A percentile compares a stretch with the other conserved stretches of the same genome.
Evolutionary conservation across 139 green algal species (phyloP).

Genomic region (Chlorella sp.): DNA sequence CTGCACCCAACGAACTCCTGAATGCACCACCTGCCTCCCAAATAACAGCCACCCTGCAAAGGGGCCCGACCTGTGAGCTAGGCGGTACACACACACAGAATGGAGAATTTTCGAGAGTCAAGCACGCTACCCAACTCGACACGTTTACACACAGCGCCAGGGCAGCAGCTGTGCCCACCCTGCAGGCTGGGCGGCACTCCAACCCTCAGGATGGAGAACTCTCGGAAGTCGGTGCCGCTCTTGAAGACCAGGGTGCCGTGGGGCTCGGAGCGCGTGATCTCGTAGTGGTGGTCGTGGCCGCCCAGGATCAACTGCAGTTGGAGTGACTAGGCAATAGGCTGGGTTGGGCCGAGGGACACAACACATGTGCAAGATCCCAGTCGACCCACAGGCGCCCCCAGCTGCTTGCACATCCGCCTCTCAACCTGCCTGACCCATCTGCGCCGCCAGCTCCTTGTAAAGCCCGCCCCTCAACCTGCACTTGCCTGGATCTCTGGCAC

Average conservation of each 20-base stretch:
- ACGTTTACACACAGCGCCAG: too few species aligned
- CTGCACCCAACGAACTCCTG: too few species aligned
- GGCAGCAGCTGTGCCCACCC: background rate
- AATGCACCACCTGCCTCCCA: too few species aligned
- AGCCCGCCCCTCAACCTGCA: background rate
- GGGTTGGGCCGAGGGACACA: background rate
- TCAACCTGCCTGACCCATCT: background rate
- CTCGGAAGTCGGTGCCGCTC: constrained; percentile 65
- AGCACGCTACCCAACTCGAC: too few species aligned
- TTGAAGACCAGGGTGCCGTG: constrained; percentile 76
- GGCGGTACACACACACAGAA: too few species aligned
- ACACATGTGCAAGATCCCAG: too few species aligned
- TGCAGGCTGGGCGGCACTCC: constrained; percentile 2
- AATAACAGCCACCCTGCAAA: too few species aligned
- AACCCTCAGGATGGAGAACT: constrained; percentile 33
- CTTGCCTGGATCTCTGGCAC: constrained; percentile 45
- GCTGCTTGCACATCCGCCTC: background rate
- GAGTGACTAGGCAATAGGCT: background rate
- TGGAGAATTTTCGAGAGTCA: too few species aligned
- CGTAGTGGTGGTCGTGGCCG: constrained; percentile 81
- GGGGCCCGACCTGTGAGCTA: too few species aligned
- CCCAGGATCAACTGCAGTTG: constrained; percentile 73
- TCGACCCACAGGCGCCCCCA: background rate
- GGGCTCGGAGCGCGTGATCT: constrained; percentile 33
- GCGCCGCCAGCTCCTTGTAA: background rate